phyloP scores from a whole-genome alignment of 768 basidiomycete genomes.

The Lyophyllum atratum region DNA sequence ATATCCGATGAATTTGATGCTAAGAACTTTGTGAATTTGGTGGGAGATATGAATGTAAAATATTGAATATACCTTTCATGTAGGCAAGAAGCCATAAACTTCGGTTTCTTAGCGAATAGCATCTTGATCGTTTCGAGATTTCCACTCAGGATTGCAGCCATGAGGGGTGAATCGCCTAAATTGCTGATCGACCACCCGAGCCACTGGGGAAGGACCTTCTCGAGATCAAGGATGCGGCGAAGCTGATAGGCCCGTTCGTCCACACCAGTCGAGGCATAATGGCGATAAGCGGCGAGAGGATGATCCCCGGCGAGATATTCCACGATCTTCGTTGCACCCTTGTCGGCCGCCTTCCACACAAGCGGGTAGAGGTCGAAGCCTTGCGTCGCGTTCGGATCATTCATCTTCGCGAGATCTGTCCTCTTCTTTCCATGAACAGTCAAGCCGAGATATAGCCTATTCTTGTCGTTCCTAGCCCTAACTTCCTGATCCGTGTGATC shows the following conservation, averaged over 20 bases:
- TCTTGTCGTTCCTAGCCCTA: slow-evolving; percentile 34
- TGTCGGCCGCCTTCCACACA: slow-evolving; percentile 45
- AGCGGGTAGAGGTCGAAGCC: slow-evolving; percentile 23
- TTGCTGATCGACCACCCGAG: slow-evolving; percentile 51
- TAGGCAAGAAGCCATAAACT: slow-evolving; percentile 41
- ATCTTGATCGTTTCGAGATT: slow-evolving; percentile 43
- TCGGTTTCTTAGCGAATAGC: slow-evolving; percentile 44
- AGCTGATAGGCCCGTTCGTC: slow-evolving; percentile 45
- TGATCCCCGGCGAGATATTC: slow-evolving; percentile 49
- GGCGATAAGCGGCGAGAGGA: slow-evolving; percentile 51
- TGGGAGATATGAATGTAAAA: not conserved
- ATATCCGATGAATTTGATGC: slow-evolving; percentile 47
- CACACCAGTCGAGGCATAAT: slow-evolving; percentile 45
- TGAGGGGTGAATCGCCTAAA: slow-evolving; percentile 55
- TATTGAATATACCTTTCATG: slow-evolving; percentile 41
- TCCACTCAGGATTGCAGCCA: slow-evolving; percentile 40
- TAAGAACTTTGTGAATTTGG: slow-evolving; percentile 19
- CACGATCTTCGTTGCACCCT: slow-evolving; percentile 35
- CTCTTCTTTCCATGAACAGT: slow-evolving; percentile 68
- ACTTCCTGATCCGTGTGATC: slow-evolving; percentile 25
- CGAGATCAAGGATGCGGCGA: slow-evolving; percentile 38
- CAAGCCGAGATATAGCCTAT: slow-evolving; percentile 57
- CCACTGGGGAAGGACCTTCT: slow-evolving; percentile 43
- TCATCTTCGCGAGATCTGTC: slow-evolving; percentile 49
- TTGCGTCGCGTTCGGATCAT: slow-evolving; percentile 46